These are phyloP conservation scores for Pseudogymnoascus sp. DNA, from an alignment of 2,329 filamentous ascomycete species.

Conservation along the genomic window DNA sequence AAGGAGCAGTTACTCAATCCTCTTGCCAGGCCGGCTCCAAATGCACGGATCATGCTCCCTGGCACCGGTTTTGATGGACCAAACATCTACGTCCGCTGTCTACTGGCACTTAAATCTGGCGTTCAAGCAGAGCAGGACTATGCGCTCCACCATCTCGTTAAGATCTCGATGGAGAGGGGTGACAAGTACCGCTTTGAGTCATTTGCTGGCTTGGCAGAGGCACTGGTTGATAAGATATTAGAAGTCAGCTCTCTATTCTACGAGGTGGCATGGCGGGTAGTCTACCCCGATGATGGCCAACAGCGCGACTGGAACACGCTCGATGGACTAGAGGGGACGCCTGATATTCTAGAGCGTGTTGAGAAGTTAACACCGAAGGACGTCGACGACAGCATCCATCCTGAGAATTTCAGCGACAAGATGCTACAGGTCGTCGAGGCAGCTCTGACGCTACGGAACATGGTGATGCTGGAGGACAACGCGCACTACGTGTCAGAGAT, in stretches of 20 bases:
- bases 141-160: constrained; percentile 85
- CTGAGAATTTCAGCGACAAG: constrained; percentile 60
- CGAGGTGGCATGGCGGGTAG: constrained; percentile 72
- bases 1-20: constrained; percentile 31
- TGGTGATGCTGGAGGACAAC: constrained; percentile 90
- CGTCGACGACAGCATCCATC: constrained; percentile 61
- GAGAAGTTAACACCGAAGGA: constrained; percentile 52
- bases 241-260: constrained; percentile 74
- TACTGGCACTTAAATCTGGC: constrained; percentile 74
- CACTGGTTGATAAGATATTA: constrained; percentile 75
- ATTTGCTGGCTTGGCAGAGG: constrained; percentile 81
- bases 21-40: constrained; percentile 35
- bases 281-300: constrained; percentile 57
- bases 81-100: constrained; percentile 85
- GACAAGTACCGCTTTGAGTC: constrained; percentile 95
- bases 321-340: constrained; percentile 60
- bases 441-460: constrained; percentile 81
- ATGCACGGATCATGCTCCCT: constrained; percentile 48
- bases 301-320: constrained; percentile 45
- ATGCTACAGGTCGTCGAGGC: constrained; percentile 79
- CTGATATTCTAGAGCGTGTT: constrained; percentile 67
- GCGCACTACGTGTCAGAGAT: constrained; percentile 72
- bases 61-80: constrained; percentile 64
- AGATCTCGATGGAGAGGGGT: constrained; percentile 88
- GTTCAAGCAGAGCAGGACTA: constrained; percentile 82